These are phyloP conservation scores for Pleurotus sapidus DNA, from an alignment of 768 basidiomycete genomes.

Conservation along the genomic window DNA sequence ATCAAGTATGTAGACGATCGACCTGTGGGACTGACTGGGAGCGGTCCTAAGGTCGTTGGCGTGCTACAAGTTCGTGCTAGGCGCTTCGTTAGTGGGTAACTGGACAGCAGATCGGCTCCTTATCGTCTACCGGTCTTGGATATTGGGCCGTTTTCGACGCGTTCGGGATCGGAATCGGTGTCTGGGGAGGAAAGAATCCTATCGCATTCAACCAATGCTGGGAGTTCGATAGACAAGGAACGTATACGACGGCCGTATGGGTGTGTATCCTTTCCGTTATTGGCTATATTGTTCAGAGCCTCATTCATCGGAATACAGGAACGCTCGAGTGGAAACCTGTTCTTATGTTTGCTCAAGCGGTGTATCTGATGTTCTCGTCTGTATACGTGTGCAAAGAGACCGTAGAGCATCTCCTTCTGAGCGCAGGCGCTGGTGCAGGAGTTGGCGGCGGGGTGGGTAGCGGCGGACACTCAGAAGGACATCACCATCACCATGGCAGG, in stretches of 20 bases:
- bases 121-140: slow-evolving; percentile 87
- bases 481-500: slow-evolving; percentile 61
- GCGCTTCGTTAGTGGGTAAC: slow-evolving; percentile 82
- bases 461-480: slow-evolving; percentile 28
- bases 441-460: slow-evolving; percentile 32
- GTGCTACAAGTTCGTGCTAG: slow-evolving; percentile 59
- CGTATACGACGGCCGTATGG: slow-evolving; percentile 63
- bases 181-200: slow-evolving; percentile 30
- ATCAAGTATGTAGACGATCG: not conserved
- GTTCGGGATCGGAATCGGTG: slow-evolving; percentile 61
- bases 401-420: slow-evolving; percentile 85
- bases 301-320: slow-evolving; percentile 34
- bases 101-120: slow-evolving; percentile 85
- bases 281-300: not conserved
- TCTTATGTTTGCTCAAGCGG: slow-evolving; percentile 82
- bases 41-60: slow-evolving; percentile 22
- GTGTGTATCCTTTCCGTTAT: slow-evolving; percentile 16
- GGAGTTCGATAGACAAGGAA: slow-evolving; percentile 21
- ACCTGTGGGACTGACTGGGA: not conserved
- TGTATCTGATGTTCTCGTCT: slow-evolving; percentile 92
- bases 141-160: slow-evolving; percentile 98
- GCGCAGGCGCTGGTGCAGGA: slow-evolving; percentile 43
- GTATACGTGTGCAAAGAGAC: slow-evolving; percentile 98
- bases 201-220: slow-evolving; percentile 30
- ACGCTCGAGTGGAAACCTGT: slow-evolving; percentile 67